Percentiles rank a stretch among this genome's conserved stretches.
Evolutionary conservation across 208 protist genomes (phyloP).

Genomic region (Acanthamoeba rhysodes): DNA sequence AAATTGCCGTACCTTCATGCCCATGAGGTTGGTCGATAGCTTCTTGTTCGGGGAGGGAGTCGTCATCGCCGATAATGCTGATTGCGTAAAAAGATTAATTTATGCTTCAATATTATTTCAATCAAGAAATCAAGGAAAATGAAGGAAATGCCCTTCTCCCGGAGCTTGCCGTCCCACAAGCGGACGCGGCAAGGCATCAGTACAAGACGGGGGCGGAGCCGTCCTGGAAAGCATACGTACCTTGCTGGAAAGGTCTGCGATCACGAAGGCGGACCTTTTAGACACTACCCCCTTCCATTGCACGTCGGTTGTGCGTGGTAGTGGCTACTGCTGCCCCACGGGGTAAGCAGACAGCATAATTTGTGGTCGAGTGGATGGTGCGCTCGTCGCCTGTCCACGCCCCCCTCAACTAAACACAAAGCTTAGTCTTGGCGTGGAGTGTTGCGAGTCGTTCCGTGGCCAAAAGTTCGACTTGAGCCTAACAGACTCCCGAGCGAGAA

Average conservation of each 20-base stretch:
- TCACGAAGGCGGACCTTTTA: conserved; percentile 65
- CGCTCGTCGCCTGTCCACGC: conserved; percentile 72
- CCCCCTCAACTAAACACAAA: neutral
- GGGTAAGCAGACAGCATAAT: conserved; percentile 73
- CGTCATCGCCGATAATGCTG: neutral
- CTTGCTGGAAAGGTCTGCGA: conserved; percentile 70
- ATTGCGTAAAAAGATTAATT: neutral
- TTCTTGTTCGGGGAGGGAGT: neutral
- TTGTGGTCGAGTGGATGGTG: conserved; percentile 67
- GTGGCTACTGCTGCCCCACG: conserved; percentile 65
- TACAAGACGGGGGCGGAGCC: neutral
- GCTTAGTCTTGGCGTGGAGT: no score
- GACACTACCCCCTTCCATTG: conserved; percentile 73
- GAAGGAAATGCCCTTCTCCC: neutral
- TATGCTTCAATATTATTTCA: neutral
- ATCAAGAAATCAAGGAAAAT: neutral
- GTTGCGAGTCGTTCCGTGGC: no score
- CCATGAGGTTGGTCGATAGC: conserved; percentile 20
- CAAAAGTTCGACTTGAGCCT: no score
- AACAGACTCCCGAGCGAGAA: no score
- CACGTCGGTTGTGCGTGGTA: conserved; percentile 71
- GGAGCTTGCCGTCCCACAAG: neutral
- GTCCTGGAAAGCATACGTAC: conserved; percentile 42
- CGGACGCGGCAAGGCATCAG: neutral
- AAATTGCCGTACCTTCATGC: conserved; percentile 58